Percentiles rank a stretch among this genome's conserved stretches.
Conservation (phyloP, 129 eudicot genomes). For the Pittosporum tobira region DNA sequence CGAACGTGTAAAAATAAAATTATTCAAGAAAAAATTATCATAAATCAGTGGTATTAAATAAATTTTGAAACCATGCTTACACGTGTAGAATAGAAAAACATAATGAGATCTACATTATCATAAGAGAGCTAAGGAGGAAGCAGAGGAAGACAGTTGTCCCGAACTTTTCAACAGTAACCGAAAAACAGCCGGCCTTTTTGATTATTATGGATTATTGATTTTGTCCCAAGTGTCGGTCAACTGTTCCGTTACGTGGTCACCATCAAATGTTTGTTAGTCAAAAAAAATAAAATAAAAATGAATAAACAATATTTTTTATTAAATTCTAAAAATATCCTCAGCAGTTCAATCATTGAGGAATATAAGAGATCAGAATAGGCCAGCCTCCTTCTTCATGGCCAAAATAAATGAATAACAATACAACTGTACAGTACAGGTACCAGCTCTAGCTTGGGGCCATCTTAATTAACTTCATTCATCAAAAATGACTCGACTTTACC, state of each 20-base stretch:
- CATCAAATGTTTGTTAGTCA: slow-evolving; percentile 1
- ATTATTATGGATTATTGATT: background rate
- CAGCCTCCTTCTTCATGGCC: slow-evolving; percentile 20
- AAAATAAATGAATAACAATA: background rate
- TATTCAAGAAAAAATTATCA: too few relatives aligned
- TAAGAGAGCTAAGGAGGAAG: too few relatives aligned
- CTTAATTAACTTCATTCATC: background rate
- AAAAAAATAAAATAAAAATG: too few relatives aligned
- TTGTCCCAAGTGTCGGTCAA: slow-evolving; percentile 16
- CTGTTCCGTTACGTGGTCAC: slow-evolving; percentile 18
- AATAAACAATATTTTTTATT: too few relatives aligned
- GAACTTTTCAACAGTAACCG: too few relatives aligned
- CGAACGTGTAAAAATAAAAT: too few relatives aligned
- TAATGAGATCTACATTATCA: too few relatives aligned
- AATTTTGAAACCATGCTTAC: too few relatives aligned
- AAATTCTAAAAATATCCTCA: slow-evolving; percentile 11
- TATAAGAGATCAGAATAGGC: background rate
- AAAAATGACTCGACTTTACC: slow-evolving; percentile 29
- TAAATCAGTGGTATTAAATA: too few relatives aligned
- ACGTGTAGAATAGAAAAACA: too few relatives aligned
- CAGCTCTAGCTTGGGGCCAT: slow-evolving; percentile 13
- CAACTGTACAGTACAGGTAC: too few relatives aligned
- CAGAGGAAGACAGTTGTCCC: too few relatives aligned
- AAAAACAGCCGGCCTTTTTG: background rate
- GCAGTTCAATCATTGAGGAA: background rate